Conservation (phyloP, 805 yeast genomes). For the Yarrowia sp. region DNA sequence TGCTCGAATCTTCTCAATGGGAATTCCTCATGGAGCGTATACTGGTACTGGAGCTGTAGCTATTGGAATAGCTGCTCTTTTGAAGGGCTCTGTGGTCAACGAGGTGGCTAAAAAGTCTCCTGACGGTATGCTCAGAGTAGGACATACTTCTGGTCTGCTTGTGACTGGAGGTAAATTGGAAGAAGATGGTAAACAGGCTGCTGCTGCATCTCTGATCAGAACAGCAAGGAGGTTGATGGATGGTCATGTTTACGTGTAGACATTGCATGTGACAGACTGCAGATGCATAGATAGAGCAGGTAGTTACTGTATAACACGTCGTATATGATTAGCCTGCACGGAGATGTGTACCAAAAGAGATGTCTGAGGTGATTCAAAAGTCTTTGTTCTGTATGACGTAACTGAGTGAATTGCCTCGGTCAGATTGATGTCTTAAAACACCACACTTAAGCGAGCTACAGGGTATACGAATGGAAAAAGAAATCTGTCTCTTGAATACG, state of each 20-base stretch:
- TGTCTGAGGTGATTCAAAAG: no score
- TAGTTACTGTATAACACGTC: no score
- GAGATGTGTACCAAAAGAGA: no score
- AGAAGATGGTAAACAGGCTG: not conserved
- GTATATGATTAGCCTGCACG: no score
- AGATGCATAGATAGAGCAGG: no score
- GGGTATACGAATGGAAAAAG: no score
- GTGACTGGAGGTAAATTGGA: constrained; percentile 13
- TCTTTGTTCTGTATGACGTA: no score
- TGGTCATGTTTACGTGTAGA: constrained; percentile 7
- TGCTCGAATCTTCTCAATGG: constrained; percentile 28
- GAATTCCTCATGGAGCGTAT: constrained; percentile 27
- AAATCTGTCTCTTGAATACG: no score
- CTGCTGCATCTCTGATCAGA: not conserved
- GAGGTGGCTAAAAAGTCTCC: not conserved
- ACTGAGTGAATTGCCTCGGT: no score
- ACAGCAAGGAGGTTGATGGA: constrained; percentile 19
- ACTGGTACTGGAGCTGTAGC: constrained; percentile 30
- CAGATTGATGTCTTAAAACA: no score
- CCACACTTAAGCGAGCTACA: no score
- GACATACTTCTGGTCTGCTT: constrained; percentile 18
- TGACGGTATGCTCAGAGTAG: constrained; percentile 18
- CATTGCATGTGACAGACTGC: not conserved
- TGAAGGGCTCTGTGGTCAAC: constrained; percentile 23
- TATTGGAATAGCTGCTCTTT: constrained; percentile 26